These are phyloP conservation scores for Leucosporidium scottii DNA, from an alignment of 768 basidiomycete genomes.

Conservation along the genomic window DNA sequence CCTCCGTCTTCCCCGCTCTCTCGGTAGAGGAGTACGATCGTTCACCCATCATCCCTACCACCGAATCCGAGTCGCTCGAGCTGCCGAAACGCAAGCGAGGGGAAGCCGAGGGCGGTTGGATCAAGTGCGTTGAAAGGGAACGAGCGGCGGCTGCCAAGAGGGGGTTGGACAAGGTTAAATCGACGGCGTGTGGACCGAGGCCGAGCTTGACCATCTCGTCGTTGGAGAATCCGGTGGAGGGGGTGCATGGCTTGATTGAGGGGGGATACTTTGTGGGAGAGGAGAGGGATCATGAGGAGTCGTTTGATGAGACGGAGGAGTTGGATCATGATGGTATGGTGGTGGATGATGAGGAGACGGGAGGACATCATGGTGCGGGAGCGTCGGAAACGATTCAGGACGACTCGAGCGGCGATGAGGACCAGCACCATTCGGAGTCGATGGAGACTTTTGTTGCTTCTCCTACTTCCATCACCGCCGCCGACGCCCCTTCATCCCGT, in stretches of 20 bases:
- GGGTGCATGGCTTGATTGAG: slow-evolving; percentile 29
- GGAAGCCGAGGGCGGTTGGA: slow-evolving; percentile 30
- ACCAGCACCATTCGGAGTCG: too few species aligned
- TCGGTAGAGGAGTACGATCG: slow-evolving; percentile 35
- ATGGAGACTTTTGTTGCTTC: too few species aligned
- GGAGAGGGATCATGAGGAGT: slow-evolving; percentile 11
- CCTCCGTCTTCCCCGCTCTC: slow-evolving; percentile 31
- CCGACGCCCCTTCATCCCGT: too few species aligned
- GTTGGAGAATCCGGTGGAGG: slow-evolving; percentile 31
- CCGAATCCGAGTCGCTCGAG: slow-evolving; percentile 25
- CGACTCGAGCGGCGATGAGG: not conserved
- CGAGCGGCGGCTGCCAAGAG: not conserved
- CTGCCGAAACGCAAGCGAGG: slow-evolving; percentile 23
- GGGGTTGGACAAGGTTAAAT: not conserved
- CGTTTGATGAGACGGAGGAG: slow-evolving; percentile 6
- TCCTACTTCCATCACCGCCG: too few species aligned
- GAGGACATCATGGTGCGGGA: too few species aligned
- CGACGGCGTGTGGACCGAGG: not conserved
- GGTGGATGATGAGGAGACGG: slow-evolving; percentile 20
- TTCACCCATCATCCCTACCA: slow-evolving; percentile 32
- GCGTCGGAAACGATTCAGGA: not conserved
- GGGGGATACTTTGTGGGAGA: slow-evolving; percentile 31
- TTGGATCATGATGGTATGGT: slow-evolving; percentile 12
- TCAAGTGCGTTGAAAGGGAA: slow-evolving; percentile 30
- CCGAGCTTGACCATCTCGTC: slow-evolving; percentile 9